Base-by-base conservation (phyloP, 2,329 filamentous ascomycete species). In the Pseudofabraea citricarpa region DNA sequence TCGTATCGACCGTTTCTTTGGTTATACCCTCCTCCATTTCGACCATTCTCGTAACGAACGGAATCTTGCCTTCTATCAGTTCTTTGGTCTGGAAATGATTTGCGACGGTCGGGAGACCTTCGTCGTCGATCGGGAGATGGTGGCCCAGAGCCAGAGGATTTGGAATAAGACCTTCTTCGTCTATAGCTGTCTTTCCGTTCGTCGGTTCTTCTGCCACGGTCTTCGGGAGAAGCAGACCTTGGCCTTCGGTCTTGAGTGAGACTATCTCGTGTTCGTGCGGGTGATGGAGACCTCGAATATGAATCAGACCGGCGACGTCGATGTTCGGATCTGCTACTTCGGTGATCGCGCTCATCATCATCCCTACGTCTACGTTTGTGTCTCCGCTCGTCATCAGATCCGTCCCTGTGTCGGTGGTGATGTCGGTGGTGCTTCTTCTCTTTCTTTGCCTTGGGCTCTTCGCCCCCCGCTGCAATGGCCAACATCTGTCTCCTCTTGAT, bases 401-500 rank as follows among this genome's bases (percentile, higher is more conserved):
- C 56, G 37, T 58, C 57, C 35, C 61, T 63, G 52, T 67, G 64
- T 23, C 55, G 43, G 44, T 65, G 64, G 47, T 69, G 66, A 45
- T 67, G 65, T 46, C 58, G 61, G 41, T 63, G 69, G 24, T 71
- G 67, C 38, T 64, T 71, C 47, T 71, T 71, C 33, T 74, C 71
- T 42, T 67, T 67, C 4, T 52, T 69, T 2, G 71, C 66, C 36
- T 63, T 65, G 1, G 44, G 67, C 4, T 72, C 68, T 12, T 75
- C 73, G 1, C 65, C 70, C 35, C 78, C 71, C 1, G 79, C 79
- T 65, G 81, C 81, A 8, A 76, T 73, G 1, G 77, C 75, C 20
- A 93, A 71, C 23, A 94, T 62, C 57, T 87, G 79, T 46, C 76
- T 72, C 50, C 83, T 73, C 67, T 77, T 82, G 50, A 78, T 73